Base-by-base conservation (phyloP, 2,329 filamentous ascomycete species). In the Curvularia eragrostidis region DNA sequence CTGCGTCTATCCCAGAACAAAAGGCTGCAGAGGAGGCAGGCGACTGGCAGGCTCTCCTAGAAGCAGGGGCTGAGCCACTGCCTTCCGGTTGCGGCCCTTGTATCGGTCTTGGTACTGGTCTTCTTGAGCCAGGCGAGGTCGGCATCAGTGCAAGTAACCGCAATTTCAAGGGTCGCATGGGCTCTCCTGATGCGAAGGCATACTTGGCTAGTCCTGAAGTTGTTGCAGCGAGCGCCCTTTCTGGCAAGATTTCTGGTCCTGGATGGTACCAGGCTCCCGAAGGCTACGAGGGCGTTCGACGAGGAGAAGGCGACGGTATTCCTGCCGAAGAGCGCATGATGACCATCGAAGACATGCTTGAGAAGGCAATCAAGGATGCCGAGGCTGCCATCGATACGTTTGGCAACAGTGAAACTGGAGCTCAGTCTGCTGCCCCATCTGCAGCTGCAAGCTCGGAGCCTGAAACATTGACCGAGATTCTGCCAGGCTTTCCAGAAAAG, bases 121-220 rank as follows among this genome's bases (percentile, higher is more conserved):
- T 97, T 0, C 83, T 97, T 0, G 89, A 97, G 75, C 84, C 86
- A 1, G 91, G 91, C n/a, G 93, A 97, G 78, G 87, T 93, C 9
- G 93, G 93, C 21, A 93, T 97, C 66, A 88, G 84, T 59, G 91
- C 92, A 0, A 88, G 84, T 50, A 97, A 97, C 80, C 84, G 93
- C 10, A 97, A 97, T 76, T 97, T 93, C 82, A 93, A 93, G 77
- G 93, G 93, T 0, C 87, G 93, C 2, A 96, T 97, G 91, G 93
- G 93, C 3, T 89, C 85, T 13, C 87, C 85, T 2, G 86, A 91
- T 5, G 91, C 92, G 0, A 88, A 92, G 70, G 91, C 92, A 0
- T 97, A 97, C 74, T 87, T 97, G 0, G 90, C 89, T 5, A 94
- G 90, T 64, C 93, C 95, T 0, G 93, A 97, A 71, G 89, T 97